Evolutionary conservation across 805 yeast species (phyloP).

Genomic region (Metschnikowia dekortorum): DNA sequence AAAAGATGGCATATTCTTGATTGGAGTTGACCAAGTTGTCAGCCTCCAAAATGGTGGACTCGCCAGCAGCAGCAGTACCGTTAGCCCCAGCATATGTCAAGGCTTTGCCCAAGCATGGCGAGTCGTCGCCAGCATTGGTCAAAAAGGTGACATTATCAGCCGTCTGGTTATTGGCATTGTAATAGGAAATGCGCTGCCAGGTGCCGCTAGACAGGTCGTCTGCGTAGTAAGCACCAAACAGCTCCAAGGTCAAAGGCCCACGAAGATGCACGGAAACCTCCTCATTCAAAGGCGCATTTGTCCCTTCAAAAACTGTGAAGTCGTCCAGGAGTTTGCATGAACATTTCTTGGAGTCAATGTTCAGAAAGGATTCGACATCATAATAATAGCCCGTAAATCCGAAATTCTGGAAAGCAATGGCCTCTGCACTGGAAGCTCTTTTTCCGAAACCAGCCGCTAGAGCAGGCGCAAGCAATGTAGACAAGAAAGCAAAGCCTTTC

Average conservation of each 20-base stretch:
- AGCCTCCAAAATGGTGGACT: conserved; percentile 45
- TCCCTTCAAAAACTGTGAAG: conserved; percentile 47
- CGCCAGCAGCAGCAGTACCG: conserved; percentile 47
- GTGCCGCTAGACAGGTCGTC: conserved; percentile 33
- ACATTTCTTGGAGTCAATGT: conserved; percentile 42
- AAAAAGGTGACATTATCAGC: conserved; percentile 65
- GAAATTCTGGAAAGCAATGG: conserved; percentile 48
- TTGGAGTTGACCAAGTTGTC: conserved; percentile 51
- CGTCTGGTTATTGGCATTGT: conserved; percentile 44
- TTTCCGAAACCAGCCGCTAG: conserved; percentile 4
- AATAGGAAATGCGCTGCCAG: conserved; percentile 62
- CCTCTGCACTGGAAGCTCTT: conserved; percentile 19
- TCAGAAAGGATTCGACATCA: conserved; percentile 42
- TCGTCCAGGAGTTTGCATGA: conserved; percentile 38
- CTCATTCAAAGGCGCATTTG: conserved; percentile 61
- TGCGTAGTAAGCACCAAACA: conserved; percentile 60
- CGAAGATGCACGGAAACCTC: conserved; percentile 75
- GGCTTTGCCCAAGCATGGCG: conserved; percentile 66
- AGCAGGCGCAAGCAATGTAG: conserved; percentile 2
- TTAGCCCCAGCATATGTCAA: conserved; percentile 56
- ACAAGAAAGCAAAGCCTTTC: background rate
- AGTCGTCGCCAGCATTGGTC: conserved; percentile 55
- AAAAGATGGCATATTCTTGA: conserved; percentile 56
- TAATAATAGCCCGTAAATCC: conserved; percentile 53
- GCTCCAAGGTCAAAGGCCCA: conserved; percentile 61